phyloP scores from a whole-genome alignment of 2,329 filamentous ascomycete species.

The Fusarium pininemorale region DNA sequence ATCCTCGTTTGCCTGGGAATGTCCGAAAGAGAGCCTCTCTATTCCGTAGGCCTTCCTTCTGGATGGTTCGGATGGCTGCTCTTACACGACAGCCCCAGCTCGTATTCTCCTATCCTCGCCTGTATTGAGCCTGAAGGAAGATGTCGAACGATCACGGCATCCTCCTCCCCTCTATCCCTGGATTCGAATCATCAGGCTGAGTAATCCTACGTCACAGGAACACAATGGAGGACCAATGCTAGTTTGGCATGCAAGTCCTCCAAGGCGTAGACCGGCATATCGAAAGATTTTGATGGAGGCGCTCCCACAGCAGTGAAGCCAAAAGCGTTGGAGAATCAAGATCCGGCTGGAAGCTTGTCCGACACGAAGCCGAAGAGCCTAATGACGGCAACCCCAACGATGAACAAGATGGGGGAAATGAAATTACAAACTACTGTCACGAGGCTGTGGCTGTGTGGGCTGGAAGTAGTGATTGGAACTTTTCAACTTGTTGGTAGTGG shows the following conservation, averaged over 20 bases:
- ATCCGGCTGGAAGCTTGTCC: slow-evolving; percentile 31
- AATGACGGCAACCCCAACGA: not conserved
- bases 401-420: not conserved
- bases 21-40: not conserved
- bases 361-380: not conserved
- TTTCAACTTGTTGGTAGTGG: slow-evolving; percentile 32
- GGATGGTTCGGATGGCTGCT: slow-evolving; percentile 13
- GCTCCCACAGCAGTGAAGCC: slow-evolving; percentile 9
- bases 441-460: slow-evolving; percentile 32
- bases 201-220: not conserved
- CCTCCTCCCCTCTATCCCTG: not conserved
- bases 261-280: not conserved
- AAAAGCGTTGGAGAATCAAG: slow-evolving; percentile 12
- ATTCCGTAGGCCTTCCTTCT: not conserved
- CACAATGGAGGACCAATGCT: not conserved
- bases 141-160: slow-evolving; percentile 7
- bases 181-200: not conserved
- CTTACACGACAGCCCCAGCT: not conserved
- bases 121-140: not conserved
- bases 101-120: not conserved
- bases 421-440: slow-evolving; percentile 27
- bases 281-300: slow-evolving; percentile 24
- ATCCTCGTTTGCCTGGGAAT: slow-evolving; percentile 6
- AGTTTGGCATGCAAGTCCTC: slow-evolving; percentile 2
- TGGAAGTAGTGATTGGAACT: not conserved